Evolutionary conservation across 2,329 filamentous ascomycete species (phyloP), one percentile per base, ranked within the genome.

Genomic region (Cladosporium phlei): DNA sequence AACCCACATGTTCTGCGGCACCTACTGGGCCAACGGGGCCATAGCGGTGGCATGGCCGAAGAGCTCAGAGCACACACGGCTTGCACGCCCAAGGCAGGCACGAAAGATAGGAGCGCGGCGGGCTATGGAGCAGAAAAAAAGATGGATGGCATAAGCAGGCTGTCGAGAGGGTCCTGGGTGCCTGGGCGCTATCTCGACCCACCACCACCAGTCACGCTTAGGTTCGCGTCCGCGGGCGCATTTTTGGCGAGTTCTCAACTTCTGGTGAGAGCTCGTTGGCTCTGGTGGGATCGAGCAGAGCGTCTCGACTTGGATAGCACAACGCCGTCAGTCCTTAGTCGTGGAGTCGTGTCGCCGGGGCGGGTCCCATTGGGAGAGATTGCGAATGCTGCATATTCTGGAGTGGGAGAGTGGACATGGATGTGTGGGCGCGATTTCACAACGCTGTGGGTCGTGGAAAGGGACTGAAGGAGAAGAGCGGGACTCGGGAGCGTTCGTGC

Each of bases 91-190:
- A 45, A 45, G 42, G 24, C 42, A 37, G 32, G 22, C 32, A 37
- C 21, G 42, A 45, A 37, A 28, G 42, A 45, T 45, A 45, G 42
- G 42, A 37, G n/a, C n/a, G n/a, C n/a, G n/a, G n/a, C n/a, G n/a
- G n/a, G n/a, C n/a, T n/a, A n/a, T n/a, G n/a, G n/a, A n/a, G 42
- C 42, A 45, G 40, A 45, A 45, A 44, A 45, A 37, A 14, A 17
- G n/a, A n/a, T n/a, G n/a, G n/a, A n/a, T n/a, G n/a, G n/a, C n/a
- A n/a, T n/a, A n/a, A n/a, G n/a, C n/a, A n/a, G n/a, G n/a, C n/a
- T n/a, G n/a, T n/a, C n/a, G n/a, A n/a, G n/a, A n/a, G n/a, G n/a
- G n/a, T n/a, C 37, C 24, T 39, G 27, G 21, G 24, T 16, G 37
- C 11, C 37, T 39, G 37, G 37, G 37, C 37, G 37, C 24, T 25